Base-by-base conservation (phyloP, 495 filamentous ascomycete genomes). In the Pyrenula aspistea region DNA sequence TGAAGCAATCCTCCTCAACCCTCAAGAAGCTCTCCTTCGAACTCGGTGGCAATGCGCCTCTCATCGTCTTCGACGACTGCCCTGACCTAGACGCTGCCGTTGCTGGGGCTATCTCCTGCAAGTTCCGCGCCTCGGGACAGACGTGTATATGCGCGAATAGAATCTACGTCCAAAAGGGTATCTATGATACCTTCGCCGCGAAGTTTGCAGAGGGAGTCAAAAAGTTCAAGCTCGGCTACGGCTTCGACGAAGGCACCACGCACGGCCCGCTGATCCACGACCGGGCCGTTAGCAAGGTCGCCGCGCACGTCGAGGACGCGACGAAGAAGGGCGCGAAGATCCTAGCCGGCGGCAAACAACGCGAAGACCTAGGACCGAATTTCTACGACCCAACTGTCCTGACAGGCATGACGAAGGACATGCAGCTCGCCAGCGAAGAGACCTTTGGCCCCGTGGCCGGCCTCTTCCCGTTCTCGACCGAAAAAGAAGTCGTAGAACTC, bases 141-240 rank as follows among this genome's bases (percentile, higher is more conserved):
- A 95, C 90, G 0, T 95, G 90, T 64, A 89, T 95, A 20, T 93
- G 89, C 60, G 89, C 89, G 24, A 95, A 94, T 70, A 80, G 89
- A 20, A 83, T 94, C 65, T 94, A 85, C 64, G 78, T 95, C 0
- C 90, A 95, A 65, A 73, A 76, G 24, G 86, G 84, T 22, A 75
- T 95, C 55, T 89, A 92, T 68, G 83, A 93, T 51, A 77, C 83
- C 61, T 93, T 95, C 62, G 78, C 80, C 2, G 62, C 76, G 55
- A 81, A 81, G 52, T 84, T 95, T 52, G 81, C 80, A 22, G 84
- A 83, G 58, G 86, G 87, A 67, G 86, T 94, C 52, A 83, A 79
- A 62, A 76, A 67, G 4, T 91, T 95, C 73, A 84, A 82, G 61
- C 81, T 94, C 36, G 90, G 89, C 20, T 78, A 79, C 57, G 89